Base-by-base conservation (phyloP, 148 eudicot species). In the Talinum fruticosum region DNA sequence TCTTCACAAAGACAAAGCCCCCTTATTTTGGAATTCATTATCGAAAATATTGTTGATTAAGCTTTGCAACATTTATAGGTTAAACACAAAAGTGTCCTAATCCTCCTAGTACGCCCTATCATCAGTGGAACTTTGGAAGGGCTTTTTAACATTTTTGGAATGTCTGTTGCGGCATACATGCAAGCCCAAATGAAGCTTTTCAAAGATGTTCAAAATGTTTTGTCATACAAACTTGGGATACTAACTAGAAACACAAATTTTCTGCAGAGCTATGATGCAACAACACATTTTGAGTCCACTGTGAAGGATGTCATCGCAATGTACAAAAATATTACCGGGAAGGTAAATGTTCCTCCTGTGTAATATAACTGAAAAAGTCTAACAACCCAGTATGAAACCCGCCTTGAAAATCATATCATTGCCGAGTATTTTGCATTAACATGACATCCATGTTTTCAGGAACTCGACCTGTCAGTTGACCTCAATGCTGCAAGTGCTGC, bases 211-310 rank as follows among this genome's bases (percentile, higher is more conserved):
- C 28, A 3, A 0, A 57, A 26, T 26, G 66, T 8, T 0, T 28
- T 13, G 5, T 0, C 28, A 29, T 1, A 69, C 26, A 69, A n/a
- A 70, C 15, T 10, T 29, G 28, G 18, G 64, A 8, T 23, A 30
- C 36, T 38, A 68, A 71, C 57, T 62, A 13, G 7, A 26, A 65
- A 36, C 78, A 24, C 51, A 49, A 36, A 64, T 69, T 74, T 66
- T 29, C 61, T 80, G 82, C 89, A 91, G 96, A 91, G 96, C 57
- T 91, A 85, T 79, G 96, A 91, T 71, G 86, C 96, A 64, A 83
- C 96, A 2, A 91, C 96, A 78, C 96, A 89, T 75, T 91, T 91
- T 34, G 96, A 91, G 88, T 83, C 92, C 38, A 91, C 96, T 6
- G 89, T 89, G 24, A 85, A 66, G 61, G 93, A 91, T 88, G 96